Evolutionary conservation across 176 grass and related monocot species (phyloP).

Genomic region (Ampelocalamus luodianensis): DNA sequence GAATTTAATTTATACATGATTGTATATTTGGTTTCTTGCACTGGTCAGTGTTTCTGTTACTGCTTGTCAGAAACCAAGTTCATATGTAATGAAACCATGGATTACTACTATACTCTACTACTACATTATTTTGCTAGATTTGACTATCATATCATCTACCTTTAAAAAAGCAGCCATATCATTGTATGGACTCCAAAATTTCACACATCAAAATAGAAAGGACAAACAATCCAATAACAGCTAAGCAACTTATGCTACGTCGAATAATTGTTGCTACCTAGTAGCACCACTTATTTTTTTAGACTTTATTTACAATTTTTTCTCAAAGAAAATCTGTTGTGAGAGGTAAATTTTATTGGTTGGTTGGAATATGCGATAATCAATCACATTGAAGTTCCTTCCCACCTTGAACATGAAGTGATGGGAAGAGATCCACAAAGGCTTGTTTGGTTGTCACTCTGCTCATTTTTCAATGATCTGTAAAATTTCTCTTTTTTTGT

Average conservation of each 20-base stretch:
- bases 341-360: background rate
- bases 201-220: background rate
- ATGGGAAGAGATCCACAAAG: background rate
- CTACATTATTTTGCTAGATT: background rate
- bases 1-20: background rate
- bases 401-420: slow-evolving; percentile 19
- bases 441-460: background rate
- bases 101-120: background rate
- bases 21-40: background rate
- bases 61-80: background rate
- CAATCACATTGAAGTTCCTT: background rate
- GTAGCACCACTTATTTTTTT: slow-evolving; percentile 1
- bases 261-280: background rate
- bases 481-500: slow-evolving; percentile 18
- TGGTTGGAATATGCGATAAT: slow-evolving; percentile 15
- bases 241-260: background rate
- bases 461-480: too few species aligned
- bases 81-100: background rate
- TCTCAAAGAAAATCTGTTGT: background rate
- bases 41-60: background rate
- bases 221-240: background rate
- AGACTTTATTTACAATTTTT: background rate
- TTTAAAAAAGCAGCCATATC: background rate
- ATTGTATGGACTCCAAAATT: background rate
- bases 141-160: background rate